Conservation (phyloP, 805 yeast species). For the Clavispora carvajalis region DNA sequence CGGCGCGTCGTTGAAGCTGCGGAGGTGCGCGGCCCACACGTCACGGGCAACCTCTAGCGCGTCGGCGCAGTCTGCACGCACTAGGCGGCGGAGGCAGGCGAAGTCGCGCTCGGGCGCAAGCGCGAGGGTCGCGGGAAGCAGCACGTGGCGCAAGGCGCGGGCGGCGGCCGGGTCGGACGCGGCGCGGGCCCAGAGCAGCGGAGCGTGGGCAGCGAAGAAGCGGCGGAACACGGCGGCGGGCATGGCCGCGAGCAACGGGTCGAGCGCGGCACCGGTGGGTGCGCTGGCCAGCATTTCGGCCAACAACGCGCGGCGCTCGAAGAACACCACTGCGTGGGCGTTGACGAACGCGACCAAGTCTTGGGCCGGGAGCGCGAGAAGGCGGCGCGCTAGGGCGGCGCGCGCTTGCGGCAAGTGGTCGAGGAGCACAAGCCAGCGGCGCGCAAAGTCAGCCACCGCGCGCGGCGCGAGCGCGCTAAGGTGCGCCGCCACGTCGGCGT, state of each 20-base stretch:
- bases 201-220: background rate
- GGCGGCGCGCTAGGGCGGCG: background rate
- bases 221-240: background rate
- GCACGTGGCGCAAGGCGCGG: constrained; percentile 31
- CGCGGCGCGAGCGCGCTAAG: background rate
- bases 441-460: constrained; percentile 5
- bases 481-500: background rate
- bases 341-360: background rate
- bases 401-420: constrained; percentile 18
- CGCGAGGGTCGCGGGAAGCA: constrained; percentile 49
- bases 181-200: background rate
- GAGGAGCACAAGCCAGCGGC: constrained; percentile 53
- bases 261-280: background rate
- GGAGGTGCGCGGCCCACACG: constrained; percentile 12
- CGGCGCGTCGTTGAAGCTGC: constrained; percentile 14
- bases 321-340: background rate
- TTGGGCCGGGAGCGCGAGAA: background rate
- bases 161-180: background rate
- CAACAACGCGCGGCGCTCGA: background rate
- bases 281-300: background rate
- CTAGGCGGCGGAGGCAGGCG: constrained; percentile 9
- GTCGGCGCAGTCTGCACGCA: background rate
- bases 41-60: constrained; percentile 4
- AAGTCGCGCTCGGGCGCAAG: constrained; percentile 46
- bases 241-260: background rate